These are phyloP conservation scores for Pseudozyma hubeiensis DNA, from an alignment of 1,284 basidiomycete genomes.

Conservation along the genomic window DNA sequence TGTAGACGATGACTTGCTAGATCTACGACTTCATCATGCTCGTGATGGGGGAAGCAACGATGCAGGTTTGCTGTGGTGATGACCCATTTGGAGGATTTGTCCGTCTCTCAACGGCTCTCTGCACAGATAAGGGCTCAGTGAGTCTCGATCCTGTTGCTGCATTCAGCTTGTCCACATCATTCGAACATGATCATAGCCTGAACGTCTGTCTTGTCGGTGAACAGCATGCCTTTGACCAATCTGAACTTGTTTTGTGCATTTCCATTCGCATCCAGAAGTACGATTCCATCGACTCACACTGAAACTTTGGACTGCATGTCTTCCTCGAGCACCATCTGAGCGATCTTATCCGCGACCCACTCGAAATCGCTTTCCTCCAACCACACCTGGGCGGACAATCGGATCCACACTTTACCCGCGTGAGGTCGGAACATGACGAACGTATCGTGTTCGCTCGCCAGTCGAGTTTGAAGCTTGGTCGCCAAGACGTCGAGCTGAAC, in stretches of 20 bases:
- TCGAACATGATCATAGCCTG: no score
- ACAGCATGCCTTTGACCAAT: no score
- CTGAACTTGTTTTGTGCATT: no score
- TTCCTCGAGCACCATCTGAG: conserved; percentile 16
- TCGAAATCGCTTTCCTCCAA: conserved; percentile 47
- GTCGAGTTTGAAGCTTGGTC: conserved; percentile 10
- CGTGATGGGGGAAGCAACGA: not conserved
- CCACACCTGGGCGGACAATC: conserved; percentile 56
- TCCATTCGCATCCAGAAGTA: not conserved
- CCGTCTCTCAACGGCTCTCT: no score
- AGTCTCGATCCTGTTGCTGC: no score
- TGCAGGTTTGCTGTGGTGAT: not conserved
- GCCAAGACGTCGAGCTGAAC: conserved; percentile 20
- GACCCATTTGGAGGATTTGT: no score
- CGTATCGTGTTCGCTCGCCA: conserved; percentile 28
- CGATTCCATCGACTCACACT: not conserved
- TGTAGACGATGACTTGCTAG: no score
- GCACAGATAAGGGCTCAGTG: no score
- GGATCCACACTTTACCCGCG: conserved; percentile 49
- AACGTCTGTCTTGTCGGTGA: no score
- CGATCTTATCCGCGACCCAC: conserved; percentile 35
- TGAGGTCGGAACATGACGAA: conserved; percentile 44
- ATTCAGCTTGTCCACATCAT: no score
- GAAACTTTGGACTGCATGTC: conserved; percentile 17
- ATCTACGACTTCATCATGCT: not conserved